phyloP scores from a whole-genome alignment of 2,329 filamentous ascomycete genomes.

The Thielaviopsis euricoi region DNA sequence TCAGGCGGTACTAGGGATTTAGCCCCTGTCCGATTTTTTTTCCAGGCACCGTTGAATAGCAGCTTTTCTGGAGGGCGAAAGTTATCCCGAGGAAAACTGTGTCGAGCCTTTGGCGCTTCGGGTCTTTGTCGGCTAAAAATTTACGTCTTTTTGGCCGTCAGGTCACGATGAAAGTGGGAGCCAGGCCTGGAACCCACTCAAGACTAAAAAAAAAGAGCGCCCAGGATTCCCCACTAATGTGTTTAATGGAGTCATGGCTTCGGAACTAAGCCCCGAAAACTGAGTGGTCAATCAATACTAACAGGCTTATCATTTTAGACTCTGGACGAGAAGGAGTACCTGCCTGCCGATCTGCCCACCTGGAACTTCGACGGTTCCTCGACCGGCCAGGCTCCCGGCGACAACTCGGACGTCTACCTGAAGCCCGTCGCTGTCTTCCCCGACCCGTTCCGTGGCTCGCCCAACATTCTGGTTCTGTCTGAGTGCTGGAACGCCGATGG shows the following conservation, averaged over 20 bases:
- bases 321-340: conserved; percentile 32
- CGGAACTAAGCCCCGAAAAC: not conserved
- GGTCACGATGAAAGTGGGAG: not conserved
- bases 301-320: conserved; percentile 22
- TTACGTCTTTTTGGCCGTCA: not conserved
- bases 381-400: conserved; percentile 77
- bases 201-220: not conserved
- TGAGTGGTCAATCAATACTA: not conserved
- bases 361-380: conserved; percentile 61
- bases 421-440: conserved; percentile 78
- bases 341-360: conserved; percentile 34
- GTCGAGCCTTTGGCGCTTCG: not conserved
- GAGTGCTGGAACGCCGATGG: conserved; percentile 93
- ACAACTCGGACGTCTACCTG: conserved; percentile 97
- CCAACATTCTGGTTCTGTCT: conserved; percentile 86
- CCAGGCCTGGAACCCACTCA: not conserved
- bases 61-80: not conserved
- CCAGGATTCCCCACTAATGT: not conserved
- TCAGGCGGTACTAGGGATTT: not conserved
- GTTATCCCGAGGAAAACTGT: not conserved
- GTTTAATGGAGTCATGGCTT: not conserved
- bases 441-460: conserved; percentile 74
- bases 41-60: not conserved
- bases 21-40: not conserved
- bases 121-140: not conserved